Conservation (phyloP, 2,329 filamentous ascomycete genomes). For the Lachnellula willkommii region DNA sequence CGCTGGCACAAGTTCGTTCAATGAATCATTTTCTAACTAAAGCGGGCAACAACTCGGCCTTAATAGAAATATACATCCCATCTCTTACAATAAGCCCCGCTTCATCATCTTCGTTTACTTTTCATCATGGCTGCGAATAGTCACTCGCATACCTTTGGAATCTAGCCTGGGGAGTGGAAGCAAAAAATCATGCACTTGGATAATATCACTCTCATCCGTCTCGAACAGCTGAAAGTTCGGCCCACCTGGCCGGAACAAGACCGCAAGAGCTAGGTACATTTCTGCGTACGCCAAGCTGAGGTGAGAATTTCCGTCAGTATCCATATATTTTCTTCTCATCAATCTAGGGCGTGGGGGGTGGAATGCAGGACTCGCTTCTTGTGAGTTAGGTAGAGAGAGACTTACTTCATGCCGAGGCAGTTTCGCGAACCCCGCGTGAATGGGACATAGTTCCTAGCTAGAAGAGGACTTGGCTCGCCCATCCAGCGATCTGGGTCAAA, state of each 20-base stretch:
- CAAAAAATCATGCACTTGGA: not conserved
- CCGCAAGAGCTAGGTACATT: not conserved
- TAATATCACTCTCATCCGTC: not conserved
- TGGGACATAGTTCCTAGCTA: not conserved
- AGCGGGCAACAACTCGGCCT: too few species aligned
- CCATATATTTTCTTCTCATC: too few species aligned
- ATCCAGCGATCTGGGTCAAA: conserved; percentile 5
- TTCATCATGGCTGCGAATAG: not conserved
- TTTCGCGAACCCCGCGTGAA: conserved; percentile 1
- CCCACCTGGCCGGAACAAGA: not conserved
- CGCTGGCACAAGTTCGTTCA: too few species aligned
- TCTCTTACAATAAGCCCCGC: too few species aligned
- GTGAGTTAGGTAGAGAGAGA: not conserved
- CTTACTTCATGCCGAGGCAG: conserved; percentile 5
- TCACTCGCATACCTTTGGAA: not conserved
- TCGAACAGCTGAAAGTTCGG: not conserved
- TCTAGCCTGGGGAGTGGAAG: not conserved
- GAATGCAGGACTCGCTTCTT: too few species aligned
- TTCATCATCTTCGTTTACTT: not conserved
- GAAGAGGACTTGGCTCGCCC: not conserved
- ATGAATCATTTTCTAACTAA: too few species aligned
- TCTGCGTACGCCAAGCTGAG: not conserved
- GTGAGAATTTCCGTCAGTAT: too few species aligned
- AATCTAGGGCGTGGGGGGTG: too few species aligned
- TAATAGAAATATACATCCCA: too few species aligned